phyloP scores from a whole-genome alignment of 148 eudicot genomes.

The Vaccinium corymbosum region DNA sequence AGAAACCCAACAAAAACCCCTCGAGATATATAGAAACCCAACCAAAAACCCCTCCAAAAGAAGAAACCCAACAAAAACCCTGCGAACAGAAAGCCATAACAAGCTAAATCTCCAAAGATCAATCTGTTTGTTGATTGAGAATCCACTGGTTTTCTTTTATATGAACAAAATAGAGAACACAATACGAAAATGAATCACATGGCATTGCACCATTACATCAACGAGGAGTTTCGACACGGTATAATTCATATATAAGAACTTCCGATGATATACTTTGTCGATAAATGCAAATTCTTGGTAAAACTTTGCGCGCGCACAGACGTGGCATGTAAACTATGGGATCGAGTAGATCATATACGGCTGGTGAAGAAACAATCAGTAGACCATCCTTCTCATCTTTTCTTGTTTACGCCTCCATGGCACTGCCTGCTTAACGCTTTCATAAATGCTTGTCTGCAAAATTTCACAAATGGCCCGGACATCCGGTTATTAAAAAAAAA shows the following conservation, averaged over 20 bases:
- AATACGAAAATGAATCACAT: not conserved
- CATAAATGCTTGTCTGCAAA: constrained; percentile 37
- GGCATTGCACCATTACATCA: not conserved
- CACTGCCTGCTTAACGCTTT: constrained; percentile 41
- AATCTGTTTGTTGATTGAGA: not conserved
- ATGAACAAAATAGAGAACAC: not conserved
- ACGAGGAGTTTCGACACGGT: not conserved
- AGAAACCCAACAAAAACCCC: too few relatives aligned
- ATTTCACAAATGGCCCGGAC: not conserved
- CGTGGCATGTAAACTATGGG: not conserved
- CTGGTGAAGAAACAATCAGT: not conserved
- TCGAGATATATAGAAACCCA: too few relatives aligned
- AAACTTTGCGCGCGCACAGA: not conserved
- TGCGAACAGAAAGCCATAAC: too few relatives aligned
- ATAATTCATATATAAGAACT: not conserved
- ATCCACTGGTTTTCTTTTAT: not conserved
- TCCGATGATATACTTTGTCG: not conserved
- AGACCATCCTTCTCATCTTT: constrained; percentile 6
- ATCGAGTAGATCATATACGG: not conserved
- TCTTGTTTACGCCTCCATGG: constrained; percentile 32
- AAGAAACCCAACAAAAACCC: too few relatives aligned
- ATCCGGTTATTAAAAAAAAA: too few relatives aligned
- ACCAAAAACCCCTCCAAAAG: too few relatives aligned
- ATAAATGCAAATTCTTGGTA: not conserved
- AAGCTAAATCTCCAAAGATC: not conserved